Evolutionary conservation across 768 basidiomycete species (phyloP), one percentile per base, ranked within the genome.

Genomic region (Boletus subparvulus): DNA sequence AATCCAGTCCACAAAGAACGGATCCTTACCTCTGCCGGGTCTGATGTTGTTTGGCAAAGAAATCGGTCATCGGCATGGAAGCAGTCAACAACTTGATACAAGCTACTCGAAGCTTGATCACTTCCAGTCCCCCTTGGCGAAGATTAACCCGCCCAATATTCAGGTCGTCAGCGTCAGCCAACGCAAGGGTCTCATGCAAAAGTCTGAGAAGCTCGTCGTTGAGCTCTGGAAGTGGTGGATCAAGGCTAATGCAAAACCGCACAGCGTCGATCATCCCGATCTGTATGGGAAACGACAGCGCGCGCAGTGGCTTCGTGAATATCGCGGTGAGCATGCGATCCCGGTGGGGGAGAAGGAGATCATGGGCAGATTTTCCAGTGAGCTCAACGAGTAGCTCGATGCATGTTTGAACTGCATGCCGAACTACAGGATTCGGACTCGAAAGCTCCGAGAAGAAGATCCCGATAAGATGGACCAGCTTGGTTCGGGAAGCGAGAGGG

Each of bases 211-310:
- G 83, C 70, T 98, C 94, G 43, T 98, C 96, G 60, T 92, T 93
- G 40, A 94, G 78, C 62, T 97, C 94, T 2, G 94, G 86, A 26
- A 98, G 80, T 1, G 93, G 91, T 11, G 97, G 95, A 28, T 91
- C 83, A 35, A 98, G 77, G 55, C 84, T 89, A 59, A 99, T 84
- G 69, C 93, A 92, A 70, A 94, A 99, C 11, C 95, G 90, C 57
- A 98, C 86, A 17, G 94, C 94, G 65, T 98, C 97, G 56, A 98
- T 94, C 83, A 98, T 94, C 32, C 95, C 97, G 55, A 98, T 97
- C 71, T 98, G 97, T 65, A 93, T 92, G 16, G 88, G 81, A 69
- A 98, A 95, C 2, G 94, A 94, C 26, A 99, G 80, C 0, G 97
- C 97, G 50, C 97, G 82, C 19, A 99, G 81, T 13, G 97, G 97